phyloP scores from a whole-genome alignment of 2,329 filamentous ascomycete species.

The Pseudogymnoascus sp. region DNA sequence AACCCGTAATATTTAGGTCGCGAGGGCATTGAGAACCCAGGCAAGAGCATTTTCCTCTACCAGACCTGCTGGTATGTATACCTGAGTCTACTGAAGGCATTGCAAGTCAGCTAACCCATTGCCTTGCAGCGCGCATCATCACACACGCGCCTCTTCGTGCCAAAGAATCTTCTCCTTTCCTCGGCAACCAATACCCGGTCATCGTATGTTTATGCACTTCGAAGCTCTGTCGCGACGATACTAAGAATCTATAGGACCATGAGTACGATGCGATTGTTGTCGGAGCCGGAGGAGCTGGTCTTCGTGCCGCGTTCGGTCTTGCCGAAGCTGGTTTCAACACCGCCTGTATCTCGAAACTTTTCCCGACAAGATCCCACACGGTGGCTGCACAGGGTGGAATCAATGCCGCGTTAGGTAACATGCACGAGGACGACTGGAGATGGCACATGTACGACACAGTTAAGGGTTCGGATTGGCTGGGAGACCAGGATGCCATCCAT shows the following conservation, averaged over 20 bases:
- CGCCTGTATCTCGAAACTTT: conserved; percentile 79
- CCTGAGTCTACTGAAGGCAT: conserved; percentile 6
- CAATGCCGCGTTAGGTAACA: conserved; percentile 84
- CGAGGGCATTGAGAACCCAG: conserved; percentile 45
- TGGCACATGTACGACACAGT: conserved; percentile 99
- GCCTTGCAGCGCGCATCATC: conserved; percentile 65
- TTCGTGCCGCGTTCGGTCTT: conserved; percentile 77
- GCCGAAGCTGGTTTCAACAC: conserved; percentile 87
- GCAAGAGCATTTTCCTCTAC: conserved; percentile 81
- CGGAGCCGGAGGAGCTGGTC: conserved; percentile 71
- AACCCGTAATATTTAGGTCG: conserved; percentile 22
- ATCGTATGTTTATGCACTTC: conserved; percentile 49
- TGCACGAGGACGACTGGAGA: conserved; percentile 97
- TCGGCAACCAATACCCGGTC: conserved; percentile 87
- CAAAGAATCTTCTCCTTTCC: conserved; percentile 82
- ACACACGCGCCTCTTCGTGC: conserved; percentile 79
- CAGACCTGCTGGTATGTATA: conserved; percentile 61
- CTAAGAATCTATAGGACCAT: conserved; percentile 60
- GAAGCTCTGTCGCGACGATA: conserved; percentile 9
- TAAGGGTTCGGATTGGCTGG: conserved; percentile 95
- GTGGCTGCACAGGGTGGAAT: conserved; percentile 78
- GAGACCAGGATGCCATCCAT: conserved; percentile 95
- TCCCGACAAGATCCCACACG: conserved; percentile 78
- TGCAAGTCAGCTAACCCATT: conserved; percentile 14
- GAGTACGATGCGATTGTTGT: conserved; percentile 98